Percentiles rank a stretch among this genome's conserved stretches.
phyloP scores from a whole-genome alignment of 164 flowering plant genomes.

The Akebia trifoliata region DNA sequence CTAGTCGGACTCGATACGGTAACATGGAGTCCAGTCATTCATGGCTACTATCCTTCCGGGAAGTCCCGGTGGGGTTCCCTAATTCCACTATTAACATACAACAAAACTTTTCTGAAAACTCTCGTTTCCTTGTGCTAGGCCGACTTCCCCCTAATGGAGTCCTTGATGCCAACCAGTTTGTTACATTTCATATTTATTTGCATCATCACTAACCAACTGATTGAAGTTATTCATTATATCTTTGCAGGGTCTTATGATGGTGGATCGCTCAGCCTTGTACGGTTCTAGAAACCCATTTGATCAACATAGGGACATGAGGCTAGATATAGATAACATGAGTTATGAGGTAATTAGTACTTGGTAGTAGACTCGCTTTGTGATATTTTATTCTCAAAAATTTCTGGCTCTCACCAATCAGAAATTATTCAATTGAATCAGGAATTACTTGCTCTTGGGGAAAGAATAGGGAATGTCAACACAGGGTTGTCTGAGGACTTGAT shows the following conservation, averaged over 20 bases:
- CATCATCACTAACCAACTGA: background rate
- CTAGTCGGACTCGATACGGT: no score
- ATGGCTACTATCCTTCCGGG: no score
- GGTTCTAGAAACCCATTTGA: slow-evolving; percentile 45
- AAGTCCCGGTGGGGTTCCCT: no score
- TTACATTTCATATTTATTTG: background rate
- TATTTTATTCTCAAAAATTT: background rate
- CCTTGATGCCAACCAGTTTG: background rate
- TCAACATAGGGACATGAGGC: slow-evolving; percentile 63
- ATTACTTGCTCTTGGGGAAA: slow-evolving; percentile 62
- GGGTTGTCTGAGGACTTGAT: slow-evolving; percentile 50
- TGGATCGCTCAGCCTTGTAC: slow-evolving; percentile 40
- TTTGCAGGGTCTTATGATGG: slow-evolving; percentile 46
- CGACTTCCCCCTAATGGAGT: background rate
- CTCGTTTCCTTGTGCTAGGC: background rate
- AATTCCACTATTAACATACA: no score
- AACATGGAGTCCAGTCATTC: no score
- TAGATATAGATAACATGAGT: slow-evolving; percentile 59
- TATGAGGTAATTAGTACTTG: slow-evolving; percentile 46
- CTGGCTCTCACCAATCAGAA: background rate
- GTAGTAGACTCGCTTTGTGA: no score
- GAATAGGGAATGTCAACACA: slow-evolving; percentile 64
- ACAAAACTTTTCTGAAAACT: background rate
- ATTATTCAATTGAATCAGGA: slow-evolving; percentile 36
- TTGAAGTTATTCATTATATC: background rate